Evolutionary conservation across 2,329 filamentous ascomycete species (phyloP).

Genomic region (Hypoxylon sp.): DNA sequence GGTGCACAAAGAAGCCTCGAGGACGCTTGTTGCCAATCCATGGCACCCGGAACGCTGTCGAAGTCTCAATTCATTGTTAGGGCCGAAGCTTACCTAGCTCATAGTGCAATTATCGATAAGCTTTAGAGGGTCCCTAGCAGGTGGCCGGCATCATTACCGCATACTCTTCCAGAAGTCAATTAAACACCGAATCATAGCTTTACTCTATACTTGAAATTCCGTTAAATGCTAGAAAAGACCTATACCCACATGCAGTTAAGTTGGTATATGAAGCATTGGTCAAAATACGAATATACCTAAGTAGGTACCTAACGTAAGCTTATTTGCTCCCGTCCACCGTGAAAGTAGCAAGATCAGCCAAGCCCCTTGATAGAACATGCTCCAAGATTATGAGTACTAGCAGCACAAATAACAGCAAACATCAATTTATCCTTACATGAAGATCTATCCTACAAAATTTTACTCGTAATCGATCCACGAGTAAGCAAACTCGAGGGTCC

Average conservation of each 20-base stretch:
- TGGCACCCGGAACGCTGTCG: neutral
- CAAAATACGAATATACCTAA: too few species aligned
- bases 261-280: neutral
- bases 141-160: too few species aligned
- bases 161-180: neutral
- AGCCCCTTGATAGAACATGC: neutral
- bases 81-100: neutral
- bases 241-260: neutral
- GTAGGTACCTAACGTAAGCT: too few species aligned
- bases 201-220: neutral
- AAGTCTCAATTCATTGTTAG: neutral
- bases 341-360: neutral
- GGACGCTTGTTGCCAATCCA: neutral
- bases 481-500: neutral
- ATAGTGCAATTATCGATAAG: constrained; percentile 33
- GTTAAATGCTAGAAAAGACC: neutral
- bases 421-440: neutral
- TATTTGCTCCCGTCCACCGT: neutral
- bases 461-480: neutral
- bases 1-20: neutral
- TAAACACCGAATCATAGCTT: neutral
- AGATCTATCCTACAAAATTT: neutral
- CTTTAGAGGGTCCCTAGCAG: neutral
- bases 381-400: neutral
- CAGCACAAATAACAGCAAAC: neutral